Conservation (phyloP, 805 yeast species). For the Starmerella bombicola region DNA sequence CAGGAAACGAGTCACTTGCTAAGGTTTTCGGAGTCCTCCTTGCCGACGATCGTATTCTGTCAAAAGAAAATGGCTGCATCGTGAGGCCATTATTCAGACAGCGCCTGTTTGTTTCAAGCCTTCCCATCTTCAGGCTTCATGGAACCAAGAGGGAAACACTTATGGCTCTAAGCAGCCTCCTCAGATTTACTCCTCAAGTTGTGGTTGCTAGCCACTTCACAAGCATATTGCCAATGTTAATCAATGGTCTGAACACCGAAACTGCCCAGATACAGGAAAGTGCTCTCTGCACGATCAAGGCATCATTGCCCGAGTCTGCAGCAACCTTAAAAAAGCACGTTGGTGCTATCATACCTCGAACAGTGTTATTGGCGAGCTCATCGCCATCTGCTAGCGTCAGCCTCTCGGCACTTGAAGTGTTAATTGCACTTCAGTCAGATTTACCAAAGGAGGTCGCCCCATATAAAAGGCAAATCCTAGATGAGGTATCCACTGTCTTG, state of each 20-base stretch:
- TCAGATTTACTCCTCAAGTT: conserved; percentile 50
- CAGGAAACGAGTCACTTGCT: conserved; percentile 34
- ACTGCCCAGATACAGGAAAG: conserved; percentile 20
- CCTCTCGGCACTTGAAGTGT: conserved; percentile 4
- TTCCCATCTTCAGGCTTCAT: conserved; percentile 42
- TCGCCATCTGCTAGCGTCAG: conserved; percentile 3
- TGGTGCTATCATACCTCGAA: conserved; percentile 1
- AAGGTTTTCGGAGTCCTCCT: conserved; percentile 52
- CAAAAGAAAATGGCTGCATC: conserved; percentile 43
- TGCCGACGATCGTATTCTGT: conserved; percentile 51
- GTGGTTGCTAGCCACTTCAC: conserved; percentile 54
- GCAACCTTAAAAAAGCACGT: conserved; percentile 3
- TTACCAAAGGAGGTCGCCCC: conserved; percentile 1
- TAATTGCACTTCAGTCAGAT: conserved; percentile 7
- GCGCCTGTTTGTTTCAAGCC: conserved; percentile 49
- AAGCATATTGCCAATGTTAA: conserved; percentile 54
- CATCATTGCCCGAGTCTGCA: conserved; percentile 11
- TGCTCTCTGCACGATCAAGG: conserved; percentile 3
- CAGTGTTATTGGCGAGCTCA: conserved; percentile 1
- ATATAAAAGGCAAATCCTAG: conserved; percentile 31
- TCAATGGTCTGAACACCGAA: conserved; percentile 46
- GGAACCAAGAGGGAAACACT: conserved; percentile 37
- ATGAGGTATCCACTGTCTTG: conserved; percentile 39
- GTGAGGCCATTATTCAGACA: conserved; percentile 68
- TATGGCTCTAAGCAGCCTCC: conserved; percentile 52